A percentile compares a stretch with the other conserved stretches of the same genome.
These are phyloP conservation scores for Tylopilus sp. DNA, from an alignment of 768 basidiomycete species.

Conservation along the genomic window DNA sequence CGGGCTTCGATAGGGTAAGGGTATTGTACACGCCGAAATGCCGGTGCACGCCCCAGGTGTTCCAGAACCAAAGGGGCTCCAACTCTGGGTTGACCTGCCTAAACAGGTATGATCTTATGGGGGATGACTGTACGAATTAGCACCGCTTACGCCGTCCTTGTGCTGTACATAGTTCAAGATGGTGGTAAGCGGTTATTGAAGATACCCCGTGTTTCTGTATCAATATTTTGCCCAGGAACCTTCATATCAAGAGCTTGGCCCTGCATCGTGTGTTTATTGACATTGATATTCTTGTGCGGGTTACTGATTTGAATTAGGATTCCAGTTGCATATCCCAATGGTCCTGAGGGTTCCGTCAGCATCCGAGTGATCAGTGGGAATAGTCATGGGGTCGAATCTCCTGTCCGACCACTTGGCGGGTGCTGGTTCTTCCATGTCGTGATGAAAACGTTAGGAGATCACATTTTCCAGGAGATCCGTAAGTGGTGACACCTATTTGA, in stretches of 20 bases:
- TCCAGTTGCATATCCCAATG: constrained; percentile 69
- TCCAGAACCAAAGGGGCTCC: constrained; percentile 78
- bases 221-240: constrained; percentile 50
- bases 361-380: constrained; percentile 89
- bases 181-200: constrained; percentile 41
- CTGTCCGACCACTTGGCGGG: constrained; percentile 86
- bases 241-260: constrained; percentile 77
- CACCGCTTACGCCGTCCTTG: constrained; percentile 18
- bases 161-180: constrained; percentile 62
- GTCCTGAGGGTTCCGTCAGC: constrained; percentile 60
- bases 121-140: neutral
- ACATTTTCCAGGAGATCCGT: constrained; percentile 83
- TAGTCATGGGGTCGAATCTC: constrained; percentile 81
- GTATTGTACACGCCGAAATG: constrained; percentile 87
- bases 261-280: constrained; percentile 46
- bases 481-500: constrained; percentile 25
- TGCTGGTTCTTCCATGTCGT: constrained; percentile 90
- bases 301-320: constrained; percentile 42
- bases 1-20: constrained; percentile 43
- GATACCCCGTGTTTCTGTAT: neutral
- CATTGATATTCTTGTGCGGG: neutral
- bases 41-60: constrained; percentile 67
- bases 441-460: constrained; percentile 54
- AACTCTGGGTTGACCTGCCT: constrained; percentile 84
- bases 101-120: constrained; percentile 46